Evolutionary conservation across 352 stramenopile species (phyloP), one percentile per base, ranked within the genome.

Genomic region (Phytophthora constricta): DNA sequence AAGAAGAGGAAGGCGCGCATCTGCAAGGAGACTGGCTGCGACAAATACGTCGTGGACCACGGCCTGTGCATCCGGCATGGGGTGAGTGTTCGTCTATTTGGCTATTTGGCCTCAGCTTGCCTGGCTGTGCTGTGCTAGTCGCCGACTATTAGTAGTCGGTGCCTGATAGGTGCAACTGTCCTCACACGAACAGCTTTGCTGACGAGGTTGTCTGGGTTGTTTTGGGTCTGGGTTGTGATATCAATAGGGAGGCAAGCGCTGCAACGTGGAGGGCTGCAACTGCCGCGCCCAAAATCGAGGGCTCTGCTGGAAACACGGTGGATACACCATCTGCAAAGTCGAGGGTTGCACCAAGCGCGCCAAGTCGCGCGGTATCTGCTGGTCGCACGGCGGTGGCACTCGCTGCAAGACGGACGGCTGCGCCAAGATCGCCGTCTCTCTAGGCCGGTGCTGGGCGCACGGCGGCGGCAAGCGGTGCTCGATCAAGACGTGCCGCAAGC

Each of bases 11-110:
- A 77, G 65, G 67, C 66, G 3, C 79, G 79, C 27, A 77, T 82
- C 25, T 88, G 79, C 59, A 84, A 76, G 34, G 69, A 66, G 9
- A 51, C 70, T 5, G 77, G 70, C 19, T 88, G 80, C 50, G 65
- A 80, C 23, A 88, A 88, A 52, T 82, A 86, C 57, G 77, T 86
- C 31, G 73, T 88, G 10, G 72, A 88, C 45, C 79, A 74, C 23
- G 79, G 82, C 0, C 71, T 84, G 31, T 77, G 70, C 52, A 73
- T 74, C 59, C 64, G 70, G 23, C 58, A 76, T 59, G 34, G 41
- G 77, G 41, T 47, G 19, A 47, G 41, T 47, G 17, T 58, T 5
- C 39, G n/a, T 22, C 10, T 19, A n/a, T 19, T 46, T 19, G 41
- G 41, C 41, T 4, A 13, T 47, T 47, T 47, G 41, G 17, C 41